Percentiles rank a stretch among this genome's conserved stretches.
Evolutionary conservation across 2,329 filamentous ascomycete genomes (phyloP).

Genomic region (Pyrenochaeta sp.): DNA sequence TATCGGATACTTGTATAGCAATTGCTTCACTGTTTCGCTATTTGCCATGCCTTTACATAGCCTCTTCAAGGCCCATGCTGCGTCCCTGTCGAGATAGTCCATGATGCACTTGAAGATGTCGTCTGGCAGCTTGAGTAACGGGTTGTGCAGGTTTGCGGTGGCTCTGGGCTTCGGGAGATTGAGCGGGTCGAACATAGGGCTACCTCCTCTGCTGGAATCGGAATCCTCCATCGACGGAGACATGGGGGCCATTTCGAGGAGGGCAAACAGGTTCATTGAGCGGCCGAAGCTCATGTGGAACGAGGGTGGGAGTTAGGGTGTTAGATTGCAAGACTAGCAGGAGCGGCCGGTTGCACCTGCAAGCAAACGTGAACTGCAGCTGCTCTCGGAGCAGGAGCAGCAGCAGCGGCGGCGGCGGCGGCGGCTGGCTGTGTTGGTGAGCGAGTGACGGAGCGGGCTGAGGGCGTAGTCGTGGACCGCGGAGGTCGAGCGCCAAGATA

Average conservation of each 20-base stretch:
- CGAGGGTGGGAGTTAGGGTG: background rate
- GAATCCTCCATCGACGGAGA: constrained; percentile 27
- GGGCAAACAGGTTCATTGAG: constrained; percentile 26
- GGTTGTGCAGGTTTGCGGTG: constrained; percentile 26
- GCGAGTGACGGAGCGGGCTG: background rate
- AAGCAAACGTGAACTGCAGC: background rate
- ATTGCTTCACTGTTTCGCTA: constrained; percentile 40
- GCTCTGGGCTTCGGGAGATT: constrained; percentile 23
- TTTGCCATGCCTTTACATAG: constrained; percentile 42
- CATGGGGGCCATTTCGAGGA: constrained; percentile 32
- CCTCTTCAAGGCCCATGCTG: constrained; percentile 45
- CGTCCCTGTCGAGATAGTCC: constrained; percentile 46
- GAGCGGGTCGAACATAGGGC: constrained; percentile 32
- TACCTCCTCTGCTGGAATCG: constrained; percentile 32
- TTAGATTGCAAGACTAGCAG: background rate
- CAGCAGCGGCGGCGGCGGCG: too few species aligned
- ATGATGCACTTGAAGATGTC: constrained; percentile 49
- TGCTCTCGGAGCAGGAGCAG: background rate
- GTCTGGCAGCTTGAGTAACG: constrained; percentile 44
- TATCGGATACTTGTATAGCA: constrained; percentile 46
- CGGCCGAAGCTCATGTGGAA: constrained; percentile 19
- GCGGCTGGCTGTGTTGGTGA: background rate
- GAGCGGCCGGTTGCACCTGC: background rate
- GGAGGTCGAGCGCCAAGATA: constrained; percentile 19
- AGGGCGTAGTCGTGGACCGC: background rate